Conservation (phyloP, 805 yeast species). For the Metschnikowia matae region DNA sequence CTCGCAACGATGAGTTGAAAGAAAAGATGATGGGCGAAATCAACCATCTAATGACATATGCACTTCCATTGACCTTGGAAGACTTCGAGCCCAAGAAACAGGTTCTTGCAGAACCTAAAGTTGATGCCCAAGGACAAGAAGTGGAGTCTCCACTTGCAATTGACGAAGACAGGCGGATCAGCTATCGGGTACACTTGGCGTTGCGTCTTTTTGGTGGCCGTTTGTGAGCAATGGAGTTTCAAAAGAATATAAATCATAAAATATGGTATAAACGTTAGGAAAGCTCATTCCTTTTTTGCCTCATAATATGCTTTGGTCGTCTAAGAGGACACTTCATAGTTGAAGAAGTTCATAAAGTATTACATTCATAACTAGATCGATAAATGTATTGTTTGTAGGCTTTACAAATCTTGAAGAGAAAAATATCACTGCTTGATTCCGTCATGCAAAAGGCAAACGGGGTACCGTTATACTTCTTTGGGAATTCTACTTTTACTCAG, state of each 20-base stretch:
- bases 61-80: slow-evolving; percentile 49
- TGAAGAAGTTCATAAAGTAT: not conserved
- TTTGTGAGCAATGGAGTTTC: not conserved
- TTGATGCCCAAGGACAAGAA: slow-evolving; percentile 17
- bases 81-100: slow-evolving; percentile 48
- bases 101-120: slow-evolving; percentile 10
- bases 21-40: slow-evolving; percentile 58
- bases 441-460: too few species aligned
- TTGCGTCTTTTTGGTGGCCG: slow-evolving; percentile 30
- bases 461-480: too few species aligned
- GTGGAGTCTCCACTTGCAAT: slow-evolving; percentile 28
- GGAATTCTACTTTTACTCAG: too few species aligned
- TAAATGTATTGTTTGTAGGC: not conserved
- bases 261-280: not conserved
- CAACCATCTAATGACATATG: slow-evolving; percentile 50
- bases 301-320: too few species aligned
- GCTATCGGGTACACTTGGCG: slow-evolving; percentile 61
- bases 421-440: not conserved
- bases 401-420: not conserved
- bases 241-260: not conserved
- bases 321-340: not conserved
- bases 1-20: slow-evolving; percentile 61
- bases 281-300: not conserved
- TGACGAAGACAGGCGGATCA: slow-evolving; percentile 56
- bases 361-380: not conserved